Conservation (phyloP, 2,329 filamentous ascomycete species). For the Gyromitra esculenta region DNA sequence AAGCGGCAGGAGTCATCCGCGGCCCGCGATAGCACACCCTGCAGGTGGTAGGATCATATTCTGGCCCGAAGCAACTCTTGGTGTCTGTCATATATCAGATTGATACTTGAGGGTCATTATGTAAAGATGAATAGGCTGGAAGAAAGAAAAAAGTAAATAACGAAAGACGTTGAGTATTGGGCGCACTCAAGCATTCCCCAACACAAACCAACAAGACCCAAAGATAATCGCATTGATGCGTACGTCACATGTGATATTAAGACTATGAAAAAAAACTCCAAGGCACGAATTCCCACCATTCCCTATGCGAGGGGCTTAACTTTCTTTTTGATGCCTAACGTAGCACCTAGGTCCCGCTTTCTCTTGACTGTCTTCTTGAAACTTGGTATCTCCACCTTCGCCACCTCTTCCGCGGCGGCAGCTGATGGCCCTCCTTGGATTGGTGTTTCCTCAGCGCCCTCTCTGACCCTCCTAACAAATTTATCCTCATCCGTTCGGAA, state of each 20-base stretch:
- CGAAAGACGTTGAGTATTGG: conserved; percentile 24
- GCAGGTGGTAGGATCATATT: conserved; percentile 42
- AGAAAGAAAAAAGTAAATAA: conserved; percentile 26
- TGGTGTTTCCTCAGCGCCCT: conserved; percentile 59
- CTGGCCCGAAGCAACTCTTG: conserved; percentile 17
- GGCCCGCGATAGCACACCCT: conserved; percentile 36
- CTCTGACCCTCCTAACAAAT: conserved; percentile 56
- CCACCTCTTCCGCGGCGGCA: conserved; percentile 59
- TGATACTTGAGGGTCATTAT: conserved; percentile 35
- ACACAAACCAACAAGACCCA: conserved; percentile 40
- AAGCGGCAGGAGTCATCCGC: conserved; percentile 29
- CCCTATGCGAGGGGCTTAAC: conserved; percentile 66
- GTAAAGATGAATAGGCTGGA: conserved; percentile 24
- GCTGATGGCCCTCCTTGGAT: conserved; percentile 56
- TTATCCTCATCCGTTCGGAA: conserved; percentile 68
- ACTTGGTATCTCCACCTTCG: conserved; percentile 65
- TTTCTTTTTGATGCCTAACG: conserved; percentile 90
- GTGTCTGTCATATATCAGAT: conserved; percentile 49
- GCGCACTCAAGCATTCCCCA: conserved; percentile 33
- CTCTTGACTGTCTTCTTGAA: conserved; percentile 83
- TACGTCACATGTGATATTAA: conserved; percentile 23
- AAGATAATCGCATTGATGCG: conserved; percentile 14
- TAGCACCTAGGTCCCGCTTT: conserved; percentile 81
- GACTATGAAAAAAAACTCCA: conserved; percentile 17
- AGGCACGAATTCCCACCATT: not conserved